These are phyloP conservation scores for Aegilops tauschii DNA, from an alignment of 176 grass and related monocot species.

Conservation along the genomic window DNA sequence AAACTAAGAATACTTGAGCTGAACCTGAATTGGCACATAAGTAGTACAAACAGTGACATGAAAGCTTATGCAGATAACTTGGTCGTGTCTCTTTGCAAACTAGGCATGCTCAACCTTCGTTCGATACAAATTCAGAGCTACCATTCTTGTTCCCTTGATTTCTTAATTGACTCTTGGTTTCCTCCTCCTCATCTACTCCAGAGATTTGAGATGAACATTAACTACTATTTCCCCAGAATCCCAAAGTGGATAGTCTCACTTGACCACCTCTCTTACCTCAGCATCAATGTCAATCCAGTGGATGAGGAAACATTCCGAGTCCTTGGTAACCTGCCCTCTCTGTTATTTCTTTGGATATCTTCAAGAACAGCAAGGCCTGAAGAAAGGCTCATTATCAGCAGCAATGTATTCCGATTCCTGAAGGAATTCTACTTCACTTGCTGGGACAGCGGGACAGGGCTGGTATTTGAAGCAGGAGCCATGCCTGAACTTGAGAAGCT, in stretches of 20 bases:
- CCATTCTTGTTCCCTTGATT: not conserved
- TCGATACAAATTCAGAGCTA: not conserved
- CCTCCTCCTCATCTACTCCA: not conserved
- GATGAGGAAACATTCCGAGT: not conserved
- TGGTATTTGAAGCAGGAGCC: not conserved
- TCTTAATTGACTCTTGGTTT: slow-evolving; percentile 10
- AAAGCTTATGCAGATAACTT: no score
- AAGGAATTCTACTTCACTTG: not conserved
- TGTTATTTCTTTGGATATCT: not conserved
- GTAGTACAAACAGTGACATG: no score
- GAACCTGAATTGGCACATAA: no score
- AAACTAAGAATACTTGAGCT: no score
- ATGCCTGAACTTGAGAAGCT: slow-evolving; percentile 14
- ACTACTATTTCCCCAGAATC: not conserved
- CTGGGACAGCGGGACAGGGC: not conserved
- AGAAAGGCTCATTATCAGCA: not conserved
- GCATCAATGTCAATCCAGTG: not conserved
- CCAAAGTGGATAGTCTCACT: not conserved
- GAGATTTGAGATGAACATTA: not conserved
- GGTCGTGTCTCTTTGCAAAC: no score
- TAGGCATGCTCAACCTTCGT: no score
- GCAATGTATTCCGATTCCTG: not conserved
- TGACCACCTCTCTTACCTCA: not conserved
- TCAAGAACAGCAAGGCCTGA: not conserved
- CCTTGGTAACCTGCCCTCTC: not conserved